Evolutionary conservation across 441 rosid species (phyloP), one percentile per base, ranked within the genome.

Genomic region (Adansonia gregorii): DNA sequence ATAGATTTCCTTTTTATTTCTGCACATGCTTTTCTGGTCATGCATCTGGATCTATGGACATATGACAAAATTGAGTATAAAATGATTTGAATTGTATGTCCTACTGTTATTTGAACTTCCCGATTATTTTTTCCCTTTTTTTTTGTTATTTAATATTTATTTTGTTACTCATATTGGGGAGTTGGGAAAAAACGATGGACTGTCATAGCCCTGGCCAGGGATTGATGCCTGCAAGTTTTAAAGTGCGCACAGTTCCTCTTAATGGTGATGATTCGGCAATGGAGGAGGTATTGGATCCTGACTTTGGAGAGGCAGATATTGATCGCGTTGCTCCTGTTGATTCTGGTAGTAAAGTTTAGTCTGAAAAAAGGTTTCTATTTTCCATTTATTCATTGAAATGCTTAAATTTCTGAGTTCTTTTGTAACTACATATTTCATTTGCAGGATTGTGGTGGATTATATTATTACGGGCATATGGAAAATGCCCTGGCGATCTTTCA

Each of bases 151-250:
- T 63, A 6, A 12, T 63, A 24, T 60, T 1, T 48, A 8, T 70
- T 27, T 51, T 2, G 12, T 24, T 51, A 8, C 49, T 65, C 6
- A 1, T 43, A 45, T 24, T 49, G 14, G n/a, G 92, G 98, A 95
- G 98, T 77, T 93, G 98, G 98, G 98, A 93, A 89, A 95, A 95
- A 84, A 95, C 98, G 3, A 94, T 95, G 85, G 98, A 95, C 83
- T 95, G 98, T 83, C 93, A 95, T 81, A 95, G 98, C 86, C 98
- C 97, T 52, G 98, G 98, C 20, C 98, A 94, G 77, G 98, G 98
- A 19, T 83, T 95, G 85, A 95, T 95, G 97, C 98, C 98, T 80
- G 93, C 98, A 63, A 95, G 97, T 88, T 95, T 93, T 78, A 93
- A 95, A 87, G 98, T 95, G 41, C 92, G 94, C 17, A 91, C 93